These are phyloP conservation scores for Juncus effusus DNA, from an alignment of 176 grass and related monocot genomes.

Conservation along the genomic window DNA sequence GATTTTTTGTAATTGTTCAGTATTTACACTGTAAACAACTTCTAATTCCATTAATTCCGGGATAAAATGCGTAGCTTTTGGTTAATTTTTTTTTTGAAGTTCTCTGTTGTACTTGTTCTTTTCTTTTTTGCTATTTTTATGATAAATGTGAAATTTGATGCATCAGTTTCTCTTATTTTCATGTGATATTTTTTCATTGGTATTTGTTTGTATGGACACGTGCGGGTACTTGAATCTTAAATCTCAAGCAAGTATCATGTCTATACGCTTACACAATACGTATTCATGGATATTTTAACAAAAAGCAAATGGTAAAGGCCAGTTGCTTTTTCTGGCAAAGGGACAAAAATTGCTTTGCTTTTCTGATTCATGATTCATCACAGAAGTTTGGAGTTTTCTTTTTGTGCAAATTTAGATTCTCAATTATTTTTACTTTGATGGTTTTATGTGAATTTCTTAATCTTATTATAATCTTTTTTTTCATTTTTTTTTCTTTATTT, in stretches of 20 bases:
- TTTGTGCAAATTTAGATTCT: too few relatives aligned
- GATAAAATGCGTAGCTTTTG: too few relatives aligned
- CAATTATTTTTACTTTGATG: not conserved
- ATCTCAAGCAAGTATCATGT: not conserved
- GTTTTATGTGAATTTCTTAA: not conserved
- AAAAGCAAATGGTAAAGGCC: too few relatives aligned
- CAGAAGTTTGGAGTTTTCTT: too few relatives aligned
- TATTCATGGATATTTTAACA: too few relatives aligned
- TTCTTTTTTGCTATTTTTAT: not conserved
- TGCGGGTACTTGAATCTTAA: not conserved
- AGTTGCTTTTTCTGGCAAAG: too few relatives aligned
- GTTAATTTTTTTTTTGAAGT: too few relatives aligned
- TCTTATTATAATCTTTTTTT: slow-evolving; percentile 27
- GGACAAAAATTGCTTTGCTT: too few relatives aligned
- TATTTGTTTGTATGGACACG: not conserved
- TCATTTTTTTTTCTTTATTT: slow-evolving; percentile 42
- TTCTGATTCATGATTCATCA: too few relatives aligned
- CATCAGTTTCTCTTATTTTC: not conserved
- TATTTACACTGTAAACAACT: not conserved
- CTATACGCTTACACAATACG: not conserved
- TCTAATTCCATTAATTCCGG: not conserved
- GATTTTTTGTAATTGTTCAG: not conserved
- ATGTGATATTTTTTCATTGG: too few relatives aligned
- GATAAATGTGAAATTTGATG: not conserved
- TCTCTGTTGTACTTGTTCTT: not conserved